Evolutionary conservation across 1,284 basidiomycete species (phyloP), one percentile per base, ranked within the genome.

Genomic region (Tilletia walkeri): DNA sequence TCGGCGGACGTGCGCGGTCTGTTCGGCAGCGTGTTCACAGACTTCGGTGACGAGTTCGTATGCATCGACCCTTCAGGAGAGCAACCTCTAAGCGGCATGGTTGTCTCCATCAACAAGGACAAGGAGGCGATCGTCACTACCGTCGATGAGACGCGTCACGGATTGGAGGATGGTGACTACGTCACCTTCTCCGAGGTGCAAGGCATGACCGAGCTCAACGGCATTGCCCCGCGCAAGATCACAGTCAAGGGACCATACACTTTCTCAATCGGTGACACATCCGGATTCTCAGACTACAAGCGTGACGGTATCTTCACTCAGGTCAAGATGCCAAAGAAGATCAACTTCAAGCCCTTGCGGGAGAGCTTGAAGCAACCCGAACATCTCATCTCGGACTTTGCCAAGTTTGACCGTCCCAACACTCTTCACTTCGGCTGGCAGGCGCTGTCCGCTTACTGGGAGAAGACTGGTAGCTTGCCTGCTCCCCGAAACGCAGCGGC

Each of bases 151-250:
- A 93, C 95, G 4, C 89, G 96, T 71, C 96, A 99, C 84, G 96
- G 96, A 39, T 89, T 99, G 18, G 93, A 98, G 85, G 96, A 99
- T 84, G 96, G 96, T 34, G 94, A 99, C 84, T 98, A 91, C 80
- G 95, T 99, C 30, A 95, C 95, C 3, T 99, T 99, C 86, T 88
- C 89, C n/a, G 96, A 99, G 86, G 89, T 99, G 59, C 91, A 96
- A 85, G 96, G 96, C 39, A 96, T 97, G 93, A 88, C 89, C 38
- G 91, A 92, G 78, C 86, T 99, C 65, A 97, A 98, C 80, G 91
- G 88, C 20, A 92, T 92, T 80, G 91, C 95, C 83, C 95, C 95
- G 16, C 88, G 93, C 70, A 98, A 95, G 84, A 86, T 99, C 66
- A 88, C 91, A 9, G 93, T 97, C 76, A 98, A 97, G 84, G 96